phyloP scores from a whole-genome alignment of 2,329 filamentous ascomycete genomes.

The Cordyceps javanica region DNA sequence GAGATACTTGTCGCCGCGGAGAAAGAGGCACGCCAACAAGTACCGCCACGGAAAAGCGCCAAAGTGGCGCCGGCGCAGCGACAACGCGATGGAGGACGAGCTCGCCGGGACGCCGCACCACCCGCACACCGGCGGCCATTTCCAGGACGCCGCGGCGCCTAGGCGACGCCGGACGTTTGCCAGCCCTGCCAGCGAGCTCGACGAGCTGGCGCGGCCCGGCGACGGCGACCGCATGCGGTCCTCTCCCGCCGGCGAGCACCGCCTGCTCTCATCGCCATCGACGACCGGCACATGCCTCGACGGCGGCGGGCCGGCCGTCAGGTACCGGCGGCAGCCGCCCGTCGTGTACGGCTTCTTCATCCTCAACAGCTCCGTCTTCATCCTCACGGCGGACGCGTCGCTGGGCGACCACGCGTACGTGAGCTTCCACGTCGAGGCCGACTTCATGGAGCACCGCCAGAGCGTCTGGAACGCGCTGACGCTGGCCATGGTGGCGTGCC shows the following conservation, averaged over 20 bases:
- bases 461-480: conserved; percentile 41
- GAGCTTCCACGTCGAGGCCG: conserved; percentile 37
- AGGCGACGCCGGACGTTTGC: conserved; percentile 13
- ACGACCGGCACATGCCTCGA: background rate
- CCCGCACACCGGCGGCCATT: background rate
- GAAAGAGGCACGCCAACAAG: background rate
- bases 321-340: conserved; percentile 28
- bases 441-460: conserved; percentile 33
- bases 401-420: conserved; percentile 30
- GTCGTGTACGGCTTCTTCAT: conserved; percentile 40
- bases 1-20: conserved; percentile 8
- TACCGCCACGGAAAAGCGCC: background rate
- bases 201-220: background rate
- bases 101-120: conserved; percentile 6
- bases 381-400: conserved; percentile 34
- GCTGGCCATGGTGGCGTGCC: conserved; percentile 32
- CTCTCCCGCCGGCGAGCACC: background rate
- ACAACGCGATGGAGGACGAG: conserved; percentile 14
- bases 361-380: conserved; percentile 31
- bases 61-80: background rate
- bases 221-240: background rate
- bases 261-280: conserved; percentile 12
- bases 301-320: background rate
- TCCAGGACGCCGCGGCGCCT: conserved; percentile 16
- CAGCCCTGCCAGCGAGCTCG: no score